Base-by-base conservation (phyloP, 768 basidiomycete genomes). In the Trametes cinnabarina region DNA sequence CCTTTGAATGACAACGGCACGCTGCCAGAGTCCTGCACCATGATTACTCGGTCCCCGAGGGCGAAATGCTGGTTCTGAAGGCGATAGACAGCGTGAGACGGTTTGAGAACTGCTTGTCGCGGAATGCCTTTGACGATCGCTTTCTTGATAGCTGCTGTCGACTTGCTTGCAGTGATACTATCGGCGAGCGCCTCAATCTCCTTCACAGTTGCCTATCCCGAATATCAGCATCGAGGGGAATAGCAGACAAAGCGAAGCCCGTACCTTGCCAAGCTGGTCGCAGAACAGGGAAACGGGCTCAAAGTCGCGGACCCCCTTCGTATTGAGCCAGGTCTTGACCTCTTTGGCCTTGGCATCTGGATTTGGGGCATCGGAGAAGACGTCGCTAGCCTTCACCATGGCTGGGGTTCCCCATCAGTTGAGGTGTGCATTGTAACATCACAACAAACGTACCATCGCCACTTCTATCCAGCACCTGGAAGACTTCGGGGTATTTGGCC, bases 51-150 rank as follows among this genome's bases (percentile, higher is more conserved):
- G 72, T 99, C 96, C 12, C 96, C 96, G 6, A 98, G 79, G 0
- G 79, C 76, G 68, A 98, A 99, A 12, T 74, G 76, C 71, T 98
- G 97, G 53, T 91, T 89, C 68, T 94, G 93, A 8, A 98, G 78
- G 22, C 94, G 87, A 68, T 92, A 94, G 6, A 88, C 79, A 2
- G 94, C 87, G 73, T 98, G 94, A 1, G 87, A 76, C 9, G 97
- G 97, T 69, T 98, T 98, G 59, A 98, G 80, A 5, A 98, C 87
- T 6, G 93, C 94, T 67, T 93, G 88, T 11, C 93, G 85, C 4
- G 96, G 96, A 37, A 98, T 95, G 20, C 86, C 87, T 69, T 94
- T 93, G 57, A 98, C 90, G n/a, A 93, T 84, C 1, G 89, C 94
- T 64, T 90, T 92, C 79, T 94, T 97, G 73, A 96, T 88, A 9